These are phyloP conservation scores for Saksenaea oblongispora DNA, from an alignment of 371 early-diverging fungal species.

Conservation along the genomic window DNA sequence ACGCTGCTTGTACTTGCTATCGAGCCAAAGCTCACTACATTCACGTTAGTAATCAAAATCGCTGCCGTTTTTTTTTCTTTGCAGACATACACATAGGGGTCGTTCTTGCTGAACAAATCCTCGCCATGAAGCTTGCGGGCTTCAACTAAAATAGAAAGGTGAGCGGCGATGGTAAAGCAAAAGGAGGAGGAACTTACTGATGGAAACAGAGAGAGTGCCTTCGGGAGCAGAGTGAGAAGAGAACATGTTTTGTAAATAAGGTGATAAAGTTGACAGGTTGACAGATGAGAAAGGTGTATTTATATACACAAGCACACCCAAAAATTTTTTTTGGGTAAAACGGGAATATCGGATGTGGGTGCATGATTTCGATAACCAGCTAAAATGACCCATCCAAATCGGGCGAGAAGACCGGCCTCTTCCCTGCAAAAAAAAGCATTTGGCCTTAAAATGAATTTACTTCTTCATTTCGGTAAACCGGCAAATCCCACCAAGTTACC, in stretches of 20 bases:
- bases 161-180: neutral
- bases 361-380: neutral
- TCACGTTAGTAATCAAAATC: neutral
- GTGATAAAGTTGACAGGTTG: neutral
- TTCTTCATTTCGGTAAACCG: neutral
- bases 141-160: constrained; percentile 19
- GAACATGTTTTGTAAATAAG: constrained; percentile 9
- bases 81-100: constrained; percentile 26
- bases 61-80: too few relatives aligned
- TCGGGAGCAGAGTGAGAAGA: constrained; percentile 15
- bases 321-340: neutral
- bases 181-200: constrained; percentile 14
- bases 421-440: too few relatives aligned
- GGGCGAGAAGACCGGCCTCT: neutral
- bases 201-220: constrained; percentile 36
- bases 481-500: neutral
- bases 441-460: neutral
- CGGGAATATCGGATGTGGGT: neutral
- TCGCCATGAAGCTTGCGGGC: constrained; percentile 36
- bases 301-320: neutral
- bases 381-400: neutral
- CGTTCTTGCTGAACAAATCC: constrained; percentile 37
- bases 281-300: neutral
- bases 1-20: constrained; percentile 44
- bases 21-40: constrained; percentile 36